A percentile compares a stretch with the other conserved stretches of the same genome.
These are phyloP conservation scores for Backusella mclennaniae DNA, from an alignment of 192 early-diverging fungal genomes.

Conservation along the genomic window DNA sequence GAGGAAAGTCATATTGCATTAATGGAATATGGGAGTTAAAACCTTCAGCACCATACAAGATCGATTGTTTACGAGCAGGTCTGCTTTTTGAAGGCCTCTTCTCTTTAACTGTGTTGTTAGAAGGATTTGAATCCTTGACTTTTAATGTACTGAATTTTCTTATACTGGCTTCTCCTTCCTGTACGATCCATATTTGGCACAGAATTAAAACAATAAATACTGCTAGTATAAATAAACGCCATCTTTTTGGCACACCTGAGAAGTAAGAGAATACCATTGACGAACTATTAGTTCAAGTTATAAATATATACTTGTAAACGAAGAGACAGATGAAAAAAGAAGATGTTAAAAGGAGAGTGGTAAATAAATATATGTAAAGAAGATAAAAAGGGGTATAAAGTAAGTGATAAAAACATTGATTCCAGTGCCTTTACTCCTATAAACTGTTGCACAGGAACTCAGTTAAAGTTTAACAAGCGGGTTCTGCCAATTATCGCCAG, in stretches of 20 bases:
- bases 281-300: neutral
- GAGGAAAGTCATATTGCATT: constrained; percentile 24
- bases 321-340: neutral
- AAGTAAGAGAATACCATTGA: neutral
- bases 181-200: neutral
- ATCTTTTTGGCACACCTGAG: neutral
- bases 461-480: neutral
- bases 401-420: neutral
- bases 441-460: neutral
- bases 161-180: neutral
- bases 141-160: neutral
- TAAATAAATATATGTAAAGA: neutral
- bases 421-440: neutral
- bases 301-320: neutral
- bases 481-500: neutral
- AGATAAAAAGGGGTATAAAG: neutral
- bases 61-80: neutral
- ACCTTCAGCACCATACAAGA: neutral
- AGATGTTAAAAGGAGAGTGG: neutral
- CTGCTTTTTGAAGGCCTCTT: too few species aligned
- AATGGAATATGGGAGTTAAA: constrained; percentile 10
- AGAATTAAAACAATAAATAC: neutral
- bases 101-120: neutral
- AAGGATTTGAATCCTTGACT: neutral
- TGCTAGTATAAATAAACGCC: neutral